Conservation (phyloP, 768 basidiomycete species). For the Sporobolomyces phaffii region DNA sequence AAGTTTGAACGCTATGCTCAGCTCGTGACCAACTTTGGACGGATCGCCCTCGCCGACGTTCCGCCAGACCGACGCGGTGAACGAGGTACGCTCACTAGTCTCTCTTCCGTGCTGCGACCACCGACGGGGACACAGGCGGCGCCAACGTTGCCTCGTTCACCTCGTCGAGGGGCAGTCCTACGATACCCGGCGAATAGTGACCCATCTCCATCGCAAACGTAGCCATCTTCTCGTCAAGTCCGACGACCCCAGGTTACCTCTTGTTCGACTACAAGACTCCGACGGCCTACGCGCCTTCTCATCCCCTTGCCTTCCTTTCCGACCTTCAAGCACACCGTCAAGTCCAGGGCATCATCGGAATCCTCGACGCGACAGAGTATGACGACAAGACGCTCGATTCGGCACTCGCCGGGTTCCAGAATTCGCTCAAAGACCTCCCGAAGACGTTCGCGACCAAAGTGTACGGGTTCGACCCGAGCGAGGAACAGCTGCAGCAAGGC, state of each 20-base stretch:
- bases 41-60: conserved; percentile 72
- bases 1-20: conserved; percentile 67
- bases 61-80: conserved; percentile 66
- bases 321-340: conserved; percentile 63
- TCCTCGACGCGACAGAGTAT: conserved; percentile 55
- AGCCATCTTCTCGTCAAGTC: conserved; percentile 78
- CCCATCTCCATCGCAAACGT: no score
- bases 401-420: conserved; percentile 59
- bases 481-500: conserved; percentile 53
- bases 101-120: no score
- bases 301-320: conserved; percentile 59
- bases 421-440: conserved; percentile 53
- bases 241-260: conserved; percentile 67
- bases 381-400: conserved; percentile 55
- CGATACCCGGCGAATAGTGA: no score
- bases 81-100: conserved; percentile 43
- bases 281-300: conserved; percentile 62
- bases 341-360: conserved; percentile 79
- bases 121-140: no score
- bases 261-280: conserved; percentile 73
- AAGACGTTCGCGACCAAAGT: conserved; percentile 75
- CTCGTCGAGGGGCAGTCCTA: no score
- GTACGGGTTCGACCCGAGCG: conserved; percentile 72
- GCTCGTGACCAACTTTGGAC: conserved; percentile 67
- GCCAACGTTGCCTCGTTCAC: no score